Conservation (phyloP, 495 filamentous ascomycete genomes). For the Tuber calosporum region DNA sequence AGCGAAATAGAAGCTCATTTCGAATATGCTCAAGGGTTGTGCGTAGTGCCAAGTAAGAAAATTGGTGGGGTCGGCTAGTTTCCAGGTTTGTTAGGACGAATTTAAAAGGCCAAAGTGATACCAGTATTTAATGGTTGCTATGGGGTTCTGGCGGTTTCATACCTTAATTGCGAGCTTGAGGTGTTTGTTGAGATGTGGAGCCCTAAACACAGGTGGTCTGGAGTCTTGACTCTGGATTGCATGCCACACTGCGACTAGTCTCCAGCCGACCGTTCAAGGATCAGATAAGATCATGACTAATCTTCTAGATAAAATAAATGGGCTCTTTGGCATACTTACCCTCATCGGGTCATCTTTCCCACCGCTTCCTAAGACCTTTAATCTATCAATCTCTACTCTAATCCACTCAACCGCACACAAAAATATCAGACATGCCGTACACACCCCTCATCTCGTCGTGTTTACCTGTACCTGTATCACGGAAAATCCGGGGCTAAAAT, state of each 20-base stretch:
- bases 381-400: conserved; percentile 22
- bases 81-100: neutral
- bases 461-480: neutral
- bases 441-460: conserved; percentile 38
- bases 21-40: conserved; percentile 23
- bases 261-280: neutral
- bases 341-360: neutral
- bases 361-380: neutral
- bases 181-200: neutral
- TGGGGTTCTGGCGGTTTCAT: neutral
- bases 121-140: neutral
- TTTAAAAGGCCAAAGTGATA: neutral
- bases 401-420: conserved; percentile 32
- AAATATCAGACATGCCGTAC: conserved; percentile 46
- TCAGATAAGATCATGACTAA: conserved; percentile 17
- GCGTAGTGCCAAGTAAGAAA: neutral
- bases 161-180: neutral
- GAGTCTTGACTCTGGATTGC: no score
- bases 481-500: neutral
- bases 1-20: conserved; percentile 94
- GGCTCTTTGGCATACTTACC: neutral
- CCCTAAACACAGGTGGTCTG: neutral
- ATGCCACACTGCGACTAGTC: neutral
- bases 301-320: neutral
- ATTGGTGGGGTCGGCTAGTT: neutral